Conservation (phyloP, 2,329 filamentous ascomycete species). For the Clarireedia monteithiana region DNA sequence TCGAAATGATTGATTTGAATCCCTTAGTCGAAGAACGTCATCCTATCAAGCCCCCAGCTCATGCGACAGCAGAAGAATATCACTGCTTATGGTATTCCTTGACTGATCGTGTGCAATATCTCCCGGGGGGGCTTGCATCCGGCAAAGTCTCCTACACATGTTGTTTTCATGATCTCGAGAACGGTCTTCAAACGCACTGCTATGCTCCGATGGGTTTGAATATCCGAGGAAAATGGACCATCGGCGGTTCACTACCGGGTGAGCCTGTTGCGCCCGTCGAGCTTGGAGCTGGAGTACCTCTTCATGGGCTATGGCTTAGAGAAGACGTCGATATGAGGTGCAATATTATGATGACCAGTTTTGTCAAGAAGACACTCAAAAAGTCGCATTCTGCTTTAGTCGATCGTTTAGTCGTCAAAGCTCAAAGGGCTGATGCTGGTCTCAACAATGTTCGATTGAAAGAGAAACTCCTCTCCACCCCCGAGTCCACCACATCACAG, state of each 20-base stretch:
- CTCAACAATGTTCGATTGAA: slow-evolving; percentile 14
- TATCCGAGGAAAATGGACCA: slow-evolving; percentile 69
- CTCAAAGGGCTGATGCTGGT: slow-evolving; percentile 29
- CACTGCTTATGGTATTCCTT: slow-evolving; percentile 70
- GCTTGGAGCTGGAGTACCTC: slow-evolving; percentile 56
- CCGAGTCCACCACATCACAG: neutral
- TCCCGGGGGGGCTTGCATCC: slow-evolving; percentile 55
- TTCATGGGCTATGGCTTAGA: slow-evolving; percentile 67
- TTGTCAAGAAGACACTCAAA: slow-evolving; percentile 77
- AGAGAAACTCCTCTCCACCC: neutral
- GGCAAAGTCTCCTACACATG: slow-evolving; percentile 71
- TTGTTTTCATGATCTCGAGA: slow-evolving; percentile 67
- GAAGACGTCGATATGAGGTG: slow-evolving; percentile 81
- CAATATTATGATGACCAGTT: slow-evolving; percentile 65
- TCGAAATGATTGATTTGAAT: slow-evolving; percentile 71
- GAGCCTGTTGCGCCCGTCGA: slow-evolving; percentile 60
- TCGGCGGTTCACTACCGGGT: slow-evolving; percentile 64
- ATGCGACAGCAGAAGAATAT: slow-evolving; percentile 63
- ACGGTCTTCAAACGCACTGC: slow-evolving; percentile 73
- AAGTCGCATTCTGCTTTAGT: slow-evolving; percentile 67
- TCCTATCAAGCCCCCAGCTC: slow-evolving; percentile 57
- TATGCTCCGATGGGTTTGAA: slow-evolving; percentile 78
- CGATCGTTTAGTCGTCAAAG: slow-evolving; percentile 49
- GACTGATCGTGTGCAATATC: slow-evolving; percentile 68
- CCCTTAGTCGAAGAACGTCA: slow-evolving; percentile 56